Evolutionary conservation across 2,329 filamentous ascomycete species (phyloP), one percentile per base, ranked within the genome.

Genomic region (Diaporthe sp.): DNA sequence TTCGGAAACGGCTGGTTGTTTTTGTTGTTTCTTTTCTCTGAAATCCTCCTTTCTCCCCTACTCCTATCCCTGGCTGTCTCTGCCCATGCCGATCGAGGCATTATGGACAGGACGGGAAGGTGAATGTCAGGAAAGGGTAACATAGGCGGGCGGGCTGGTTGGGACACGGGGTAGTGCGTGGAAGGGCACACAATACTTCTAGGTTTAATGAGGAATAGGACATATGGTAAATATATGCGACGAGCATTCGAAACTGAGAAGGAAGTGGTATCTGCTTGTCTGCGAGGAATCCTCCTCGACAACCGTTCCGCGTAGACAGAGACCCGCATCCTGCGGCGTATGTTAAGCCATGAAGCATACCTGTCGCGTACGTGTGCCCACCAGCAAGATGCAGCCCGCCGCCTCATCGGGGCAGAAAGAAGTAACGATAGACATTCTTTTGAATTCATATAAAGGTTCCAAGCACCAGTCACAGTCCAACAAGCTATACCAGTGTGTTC

Each of bases 151-250:
- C 30, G 17, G 58, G 7, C 27, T 1, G 30, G 61, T 66, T 6
- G 19, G 59, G 39, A 65, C 27, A 19, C 9, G 37, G 37, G 17
- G 10, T n/a, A 44, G 59, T 47, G 13, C 39, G 17, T 13, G 27
- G 59, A 10, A 30, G 32, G 47, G 35, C 22, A 53, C 30, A 47
- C 32, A 19, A 39, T 39, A 39, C 63, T 53, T 19, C 51, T n/a
- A 32, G 63, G 63, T 37, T 68, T 68, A 53, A 68, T 68, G 30
- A 68, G 32, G 47, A 22, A 68, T 27, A 50, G 30, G 47, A 51
- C 32, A 68, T 15, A 51, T 9, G 32, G 30, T 6, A 53, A 39
- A 68, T 22, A 27, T 53, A 53, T 53, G 47, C 25, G 47, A 27
- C 32, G 39, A 53, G 63, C 63, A 68, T 39, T 39, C 30, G n/a